phyloP scores from a whole-genome alignment of 176 grass and related monocot genomes.

The Eleusine coracana region DNA sequence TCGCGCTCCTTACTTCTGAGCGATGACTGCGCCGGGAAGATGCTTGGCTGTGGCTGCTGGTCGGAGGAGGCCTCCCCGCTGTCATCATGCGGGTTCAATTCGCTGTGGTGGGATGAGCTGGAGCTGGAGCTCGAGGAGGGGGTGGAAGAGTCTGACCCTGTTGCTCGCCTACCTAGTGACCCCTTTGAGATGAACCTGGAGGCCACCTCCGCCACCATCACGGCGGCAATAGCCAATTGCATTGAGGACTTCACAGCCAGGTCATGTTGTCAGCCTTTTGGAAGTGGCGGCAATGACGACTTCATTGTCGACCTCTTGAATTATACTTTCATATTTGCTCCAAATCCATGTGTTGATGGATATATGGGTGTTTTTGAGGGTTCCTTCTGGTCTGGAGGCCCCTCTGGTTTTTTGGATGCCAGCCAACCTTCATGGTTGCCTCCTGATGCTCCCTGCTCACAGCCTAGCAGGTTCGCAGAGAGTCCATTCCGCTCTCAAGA shows the following conservation, averaged over 20 bases:
- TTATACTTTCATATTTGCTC: constrained; percentile 27
- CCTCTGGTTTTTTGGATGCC: neutral
- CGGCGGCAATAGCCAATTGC: constrained; percentile 49
- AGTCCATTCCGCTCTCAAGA: constrained; percentile 20
- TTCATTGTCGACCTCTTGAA: constrained; percentile 45
- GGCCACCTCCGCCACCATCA: constrained; percentile 34
- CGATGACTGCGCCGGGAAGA: constrained; percentile 45
- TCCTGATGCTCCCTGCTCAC: constrained; percentile 3
- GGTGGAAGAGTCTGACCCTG: constrained; percentile 44
- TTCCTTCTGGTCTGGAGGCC: constrained; percentile 26
- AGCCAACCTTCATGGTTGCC: neutral
- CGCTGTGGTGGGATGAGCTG: constrained; percentile 39
- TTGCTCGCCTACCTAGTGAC: constrained; percentile 55
- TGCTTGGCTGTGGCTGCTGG: constrained; percentile 53
- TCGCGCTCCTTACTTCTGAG: constrained; percentile 48
- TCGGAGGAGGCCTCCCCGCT: constrained; percentile 48
- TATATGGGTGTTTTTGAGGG: constrained; percentile 28
- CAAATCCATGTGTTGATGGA: constrained; percentile 2
- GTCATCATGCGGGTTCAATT: constrained; percentile 45
- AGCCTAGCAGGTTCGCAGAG: constrained; percentile 17
- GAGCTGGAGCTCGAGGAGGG: constrained; percentile 29
- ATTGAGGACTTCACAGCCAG: constrained; percentile 35
- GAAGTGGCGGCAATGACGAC: neutral
- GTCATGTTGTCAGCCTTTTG: constrained; percentile 35
- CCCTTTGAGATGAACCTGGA: constrained; percentile 81